phyloP scores from a whole-genome alignment of 2,329 filamentous ascomycete genomes.

The Teratosphaeria destructans region DNA sequence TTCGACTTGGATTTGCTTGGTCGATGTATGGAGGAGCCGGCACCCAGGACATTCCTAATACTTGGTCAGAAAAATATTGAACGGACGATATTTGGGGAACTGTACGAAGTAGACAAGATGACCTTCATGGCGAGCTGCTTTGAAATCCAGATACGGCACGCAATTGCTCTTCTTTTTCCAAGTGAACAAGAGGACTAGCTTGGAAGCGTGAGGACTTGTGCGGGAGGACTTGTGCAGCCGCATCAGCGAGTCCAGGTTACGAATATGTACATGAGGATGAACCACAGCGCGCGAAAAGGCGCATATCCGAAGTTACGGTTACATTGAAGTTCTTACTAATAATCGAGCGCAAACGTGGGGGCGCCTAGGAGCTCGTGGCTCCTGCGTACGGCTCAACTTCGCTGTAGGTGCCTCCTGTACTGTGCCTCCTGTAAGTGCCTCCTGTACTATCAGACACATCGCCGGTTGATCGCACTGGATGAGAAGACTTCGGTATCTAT shows the following conservation, averaged over 20 bases:
- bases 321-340: neutral
- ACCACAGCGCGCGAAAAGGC: neutral
- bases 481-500: too few species aligned
- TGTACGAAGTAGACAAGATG: slow-evolving; percentile 77
- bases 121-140: slow-evolving; percentile 56
- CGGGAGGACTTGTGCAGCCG: neutral
- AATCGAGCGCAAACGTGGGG: neutral
- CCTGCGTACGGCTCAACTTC: neutral
- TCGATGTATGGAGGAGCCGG: slow-evolving; percentile 72
- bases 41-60: slow-evolving; percentile 69
- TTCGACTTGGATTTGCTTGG: slow-evolving; percentile 75
- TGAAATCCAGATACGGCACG: neutral
- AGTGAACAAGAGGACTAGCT: neutral
- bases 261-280: neutral
- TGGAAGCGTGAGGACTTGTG: neutral
- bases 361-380: too few species aligned
- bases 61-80: slow-evolving; percentile 10
- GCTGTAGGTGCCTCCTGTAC: neutral
- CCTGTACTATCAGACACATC: too few species aligned
- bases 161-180: neutral
- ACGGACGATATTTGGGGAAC: slow-evolving; percentile 9
- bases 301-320: neutral
- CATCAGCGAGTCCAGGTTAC: neutral
- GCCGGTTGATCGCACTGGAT: too few species aligned
- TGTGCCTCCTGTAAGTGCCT: too few species aligned